A percentile compares a stretch with the other conserved stretches of the same genome.
Conservation (phyloP, 23 red algal species). For the Cyanidioschyzon merolae region DNA sequence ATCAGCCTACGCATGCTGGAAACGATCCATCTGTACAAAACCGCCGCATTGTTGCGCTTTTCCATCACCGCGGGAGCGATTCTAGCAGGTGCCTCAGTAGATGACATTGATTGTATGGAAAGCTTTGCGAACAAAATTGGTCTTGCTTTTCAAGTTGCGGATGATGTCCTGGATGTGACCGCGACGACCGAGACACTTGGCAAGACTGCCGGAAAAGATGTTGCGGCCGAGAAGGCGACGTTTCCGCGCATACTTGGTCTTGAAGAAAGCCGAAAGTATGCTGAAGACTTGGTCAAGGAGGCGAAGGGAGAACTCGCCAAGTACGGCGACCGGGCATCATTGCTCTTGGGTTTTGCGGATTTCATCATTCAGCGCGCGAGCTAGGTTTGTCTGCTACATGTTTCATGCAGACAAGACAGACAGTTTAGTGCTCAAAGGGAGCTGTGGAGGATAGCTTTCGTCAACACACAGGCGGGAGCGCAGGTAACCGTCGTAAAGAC, state of each 20-base stretch:
- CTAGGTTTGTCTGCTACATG: too few relatives aligned
- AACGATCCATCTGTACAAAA: conserved; percentile 99
- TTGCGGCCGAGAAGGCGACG: conserved; percentile 70
- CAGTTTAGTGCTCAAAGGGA: too few relatives aligned
- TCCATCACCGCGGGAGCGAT: conserved; percentile 66
- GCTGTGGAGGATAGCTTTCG: too few relatives aligned
- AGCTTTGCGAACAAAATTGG: conserved; percentile 81
- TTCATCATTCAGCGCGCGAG: conserved; percentile 84
- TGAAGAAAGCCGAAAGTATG: conserved; percentile 42
- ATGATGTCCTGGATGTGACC: conserved; percentile 90
- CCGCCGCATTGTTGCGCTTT: conserved; percentile 66
- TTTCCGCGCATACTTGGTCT: conserved; percentile 84
- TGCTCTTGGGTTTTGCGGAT: conserved; percentile 62
- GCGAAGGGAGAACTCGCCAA: conserved; percentile 48
- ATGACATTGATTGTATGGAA: conserved; percentile 56
- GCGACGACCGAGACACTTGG: conserved; percentile 64
- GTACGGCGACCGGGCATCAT: conserved; percentile 45
- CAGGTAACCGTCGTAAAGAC: too few relatives aligned
- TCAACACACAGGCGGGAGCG: too few relatives aligned
- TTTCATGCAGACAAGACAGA: too few relatives aligned
- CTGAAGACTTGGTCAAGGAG: conserved; percentile 51
- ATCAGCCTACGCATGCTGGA: conserved; percentile 52
- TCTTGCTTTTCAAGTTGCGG: conserved; percentile 93
- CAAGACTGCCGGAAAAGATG: conserved; percentile 94
- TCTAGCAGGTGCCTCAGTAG: conserved; percentile 55